phyloP scores from a whole-genome alignment of 1,284 basidiomycete genomes.

The Sanguinoderma infundibulare region DNA sequence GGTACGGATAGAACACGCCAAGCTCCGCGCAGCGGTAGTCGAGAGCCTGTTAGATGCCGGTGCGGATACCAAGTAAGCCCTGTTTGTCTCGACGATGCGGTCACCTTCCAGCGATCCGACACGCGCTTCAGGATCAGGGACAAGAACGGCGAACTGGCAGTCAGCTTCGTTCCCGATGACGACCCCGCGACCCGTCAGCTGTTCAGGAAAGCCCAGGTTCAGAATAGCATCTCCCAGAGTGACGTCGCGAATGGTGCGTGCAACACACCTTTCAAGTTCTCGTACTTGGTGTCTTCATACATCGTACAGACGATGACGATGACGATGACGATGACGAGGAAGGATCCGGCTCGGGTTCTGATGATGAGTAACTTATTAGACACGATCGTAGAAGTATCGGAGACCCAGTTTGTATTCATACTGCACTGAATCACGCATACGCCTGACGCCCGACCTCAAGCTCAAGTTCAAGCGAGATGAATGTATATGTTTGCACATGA shows the following conservation, averaged over 20 bases:
- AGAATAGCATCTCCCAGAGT: conserved; percentile 41
- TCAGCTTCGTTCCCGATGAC: conserved; percentile 59
- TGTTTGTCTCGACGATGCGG: background rate
- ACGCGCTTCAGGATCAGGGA: conserved; percentile 66
- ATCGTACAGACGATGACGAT: conserved; percentile 35
- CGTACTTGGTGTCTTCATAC: too few relatives aligned
- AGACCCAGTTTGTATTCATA: background rate
- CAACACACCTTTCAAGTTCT: too few relatives aligned
- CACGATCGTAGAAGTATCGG: background rate
- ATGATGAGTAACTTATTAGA: conserved; percentile 35
- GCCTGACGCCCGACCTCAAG: background rate
- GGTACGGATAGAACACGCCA: conserved; percentile 63
- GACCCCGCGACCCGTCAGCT: conserved; percentile 50
- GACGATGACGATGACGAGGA: conserved; percentile 39
- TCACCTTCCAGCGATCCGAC: background rate
- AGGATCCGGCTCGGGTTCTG: conserved; percentile 40
- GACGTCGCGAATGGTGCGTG: conserved; percentile 46
- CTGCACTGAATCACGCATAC: background rate
- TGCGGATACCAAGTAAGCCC: conserved; percentile 67
- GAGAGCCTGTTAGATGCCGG: conserved; percentile 78
- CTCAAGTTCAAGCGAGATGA: conserved; percentile 1
- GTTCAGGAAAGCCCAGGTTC: conserved; percentile 55
- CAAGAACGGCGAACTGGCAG: conserved; percentile 63
- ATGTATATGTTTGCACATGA: conserved; percentile 21
- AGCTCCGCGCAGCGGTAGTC: conserved; percentile 58